A percentile compares a stretch with the other conserved stretches of the same genome.
These are phyloP conservation scores for Fraxinus pennsylvanica DNA, from an alignment of 257 asterid species.

Conservation along the genomic window DNA sequence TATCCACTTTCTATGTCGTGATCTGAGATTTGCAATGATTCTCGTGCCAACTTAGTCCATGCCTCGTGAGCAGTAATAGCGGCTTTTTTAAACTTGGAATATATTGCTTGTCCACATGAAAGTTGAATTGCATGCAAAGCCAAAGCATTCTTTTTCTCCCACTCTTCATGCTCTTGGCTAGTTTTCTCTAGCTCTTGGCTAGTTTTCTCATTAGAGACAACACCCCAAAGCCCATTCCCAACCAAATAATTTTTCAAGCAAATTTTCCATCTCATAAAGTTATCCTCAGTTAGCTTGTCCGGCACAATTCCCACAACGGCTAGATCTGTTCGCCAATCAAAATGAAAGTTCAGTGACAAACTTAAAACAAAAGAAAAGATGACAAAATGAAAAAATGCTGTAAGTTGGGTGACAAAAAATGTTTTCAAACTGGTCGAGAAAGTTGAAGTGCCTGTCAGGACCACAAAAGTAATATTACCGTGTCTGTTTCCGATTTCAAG, in stretches of 20 bases:
- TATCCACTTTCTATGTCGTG: constrained; percentile 10
- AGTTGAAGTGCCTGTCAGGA: neutral
- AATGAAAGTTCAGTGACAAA: neutral
- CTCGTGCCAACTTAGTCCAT: constrained; percentile 35
- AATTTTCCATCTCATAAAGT: constrained; percentile 42
- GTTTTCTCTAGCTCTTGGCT: too few relatives aligned
- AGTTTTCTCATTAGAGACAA: constrained; percentile 28
- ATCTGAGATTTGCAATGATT: neutral
- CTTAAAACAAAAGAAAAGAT: neutral
- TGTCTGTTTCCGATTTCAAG: too few relatives aligned
- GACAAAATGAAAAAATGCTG: neutral
- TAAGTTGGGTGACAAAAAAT: neutral
- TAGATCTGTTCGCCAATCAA: neutral
- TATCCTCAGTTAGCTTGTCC: constrained; percentile 39
- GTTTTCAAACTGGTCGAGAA: neutral
- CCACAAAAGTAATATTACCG: neutral
- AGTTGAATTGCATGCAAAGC: constrained; percentile 51
- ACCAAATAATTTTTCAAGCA: constrained; percentile 43
- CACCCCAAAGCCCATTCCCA: constrained; percentile 49
- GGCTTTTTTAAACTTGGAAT: constrained; percentile 37
- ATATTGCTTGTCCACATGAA: constrained; percentile 38
- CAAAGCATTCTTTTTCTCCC: constrained; percentile 44
- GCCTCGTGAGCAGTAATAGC: constrained; percentile 30
- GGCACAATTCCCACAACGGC: constrained; percentile 35
- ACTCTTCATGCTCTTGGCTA: constrained; percentile 36